These are phyloP conservation scores for Mariannaea sp. DNA, from an alignment of 2,329 filamentous ascomycete genomes.

Conservation along the genomic window DNA sequence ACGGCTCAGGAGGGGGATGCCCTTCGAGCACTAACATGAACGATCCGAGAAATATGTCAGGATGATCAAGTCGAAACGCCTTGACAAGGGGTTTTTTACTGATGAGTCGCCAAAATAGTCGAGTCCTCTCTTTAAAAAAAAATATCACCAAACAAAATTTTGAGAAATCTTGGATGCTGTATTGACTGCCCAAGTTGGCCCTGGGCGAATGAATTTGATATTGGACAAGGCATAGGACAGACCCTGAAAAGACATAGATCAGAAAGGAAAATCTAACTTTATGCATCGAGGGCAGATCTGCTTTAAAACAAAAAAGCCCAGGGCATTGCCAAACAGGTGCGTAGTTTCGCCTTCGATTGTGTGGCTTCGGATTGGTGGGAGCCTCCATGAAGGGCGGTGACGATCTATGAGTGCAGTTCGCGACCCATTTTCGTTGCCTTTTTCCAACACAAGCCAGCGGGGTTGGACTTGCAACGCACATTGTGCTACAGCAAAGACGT, in stretches of 20 bases:
- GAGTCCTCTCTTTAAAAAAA: too few species aligned
- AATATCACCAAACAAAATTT: neutral
- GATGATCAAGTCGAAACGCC: neutral
- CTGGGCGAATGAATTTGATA: neutral
- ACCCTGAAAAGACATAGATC: neutral
- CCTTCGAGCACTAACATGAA: constrained; percentile 1
- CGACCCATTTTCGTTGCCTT: constrained; percentile 4
- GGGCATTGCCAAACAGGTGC: neutral
- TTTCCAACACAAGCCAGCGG: neutral
- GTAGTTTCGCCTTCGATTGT: neutral
- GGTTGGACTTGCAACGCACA: neutral
- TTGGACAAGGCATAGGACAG: neutral
- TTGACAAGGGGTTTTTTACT: neutral
- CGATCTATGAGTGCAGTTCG: neutral
- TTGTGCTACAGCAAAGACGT: neutral
- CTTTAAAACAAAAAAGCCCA: too few species aligned
- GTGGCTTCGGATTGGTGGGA: constrained; percentile 6
- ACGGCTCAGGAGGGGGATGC: neutral
- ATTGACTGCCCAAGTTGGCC: neutral
- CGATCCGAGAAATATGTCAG: neutral
- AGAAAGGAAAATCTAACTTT: neutral
- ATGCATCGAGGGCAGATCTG: constrained; percentile 4
- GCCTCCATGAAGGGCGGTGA: constrained; percentile 14
- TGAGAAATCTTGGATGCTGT: neutral
- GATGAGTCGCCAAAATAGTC: neutral